Evolutionary conservation across 441 rosid species (phyloP).

Genomic region (Metrosideros polymorpha): DNA sequence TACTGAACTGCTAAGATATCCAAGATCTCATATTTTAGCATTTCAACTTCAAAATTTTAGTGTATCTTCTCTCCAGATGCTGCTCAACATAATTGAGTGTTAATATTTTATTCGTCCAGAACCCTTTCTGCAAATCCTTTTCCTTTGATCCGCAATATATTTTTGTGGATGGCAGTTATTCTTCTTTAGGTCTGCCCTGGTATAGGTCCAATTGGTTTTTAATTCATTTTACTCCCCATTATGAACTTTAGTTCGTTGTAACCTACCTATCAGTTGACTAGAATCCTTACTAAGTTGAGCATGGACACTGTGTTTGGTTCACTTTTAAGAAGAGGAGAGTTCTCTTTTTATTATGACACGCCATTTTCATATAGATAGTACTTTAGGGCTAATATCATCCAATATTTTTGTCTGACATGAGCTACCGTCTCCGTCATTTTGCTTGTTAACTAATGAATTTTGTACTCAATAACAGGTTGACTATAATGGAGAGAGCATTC

Average conservation of each 20-base stretch:
- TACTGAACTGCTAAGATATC: not conserved
- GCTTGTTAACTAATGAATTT: not conserved
- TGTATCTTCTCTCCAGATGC: not conserved
- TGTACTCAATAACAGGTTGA: slow-evolving; percentile 34
- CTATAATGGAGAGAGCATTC: slow-evolving; percentile 50
- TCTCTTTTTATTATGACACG: not conserved
- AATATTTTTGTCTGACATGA: not conserved
- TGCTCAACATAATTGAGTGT: not conserved
- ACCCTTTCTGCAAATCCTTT: not conserved
- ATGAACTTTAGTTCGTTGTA: not conserved
- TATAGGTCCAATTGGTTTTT: not conserved
- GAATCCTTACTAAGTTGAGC: not conserved
- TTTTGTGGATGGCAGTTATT: not conserved
- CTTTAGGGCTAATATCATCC: not conserved
- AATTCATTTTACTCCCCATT: not conserved
- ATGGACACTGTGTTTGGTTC: not conserved
- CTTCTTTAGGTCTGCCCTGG: not conserved
- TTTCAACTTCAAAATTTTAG: not conserved
- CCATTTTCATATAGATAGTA: not conserved
- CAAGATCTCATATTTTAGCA: not conserved
- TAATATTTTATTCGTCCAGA: not conserved
- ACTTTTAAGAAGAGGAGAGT: not conserved
- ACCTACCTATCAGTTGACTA: not conserved
- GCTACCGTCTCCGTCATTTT: slow-evolving; percentile 6
- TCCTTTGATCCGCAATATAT: not conserved